Conservation (phyloP, 2,329 filamentous ascomycete species). For the Aspergillus neoniger region DNA sequence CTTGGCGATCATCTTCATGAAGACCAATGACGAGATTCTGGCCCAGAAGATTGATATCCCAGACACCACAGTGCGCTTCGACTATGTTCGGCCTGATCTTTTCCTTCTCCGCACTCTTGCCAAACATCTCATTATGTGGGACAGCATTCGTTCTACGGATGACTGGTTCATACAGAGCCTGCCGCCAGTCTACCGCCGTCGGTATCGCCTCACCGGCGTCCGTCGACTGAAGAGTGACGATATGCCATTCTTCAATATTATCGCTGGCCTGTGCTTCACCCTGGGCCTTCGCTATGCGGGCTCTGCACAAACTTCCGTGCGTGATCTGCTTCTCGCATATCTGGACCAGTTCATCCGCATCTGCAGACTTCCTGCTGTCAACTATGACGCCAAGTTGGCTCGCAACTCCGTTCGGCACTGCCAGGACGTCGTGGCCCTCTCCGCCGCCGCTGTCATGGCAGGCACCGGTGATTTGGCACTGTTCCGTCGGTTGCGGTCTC, state of each 20-base stretch:
- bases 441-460: slow-evolving; percentile 87
- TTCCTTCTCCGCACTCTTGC: slow-evolving; percentile 87
- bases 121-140: slow-evolving; percentile 92
- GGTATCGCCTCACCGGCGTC: slow-evolving; percentile 62
- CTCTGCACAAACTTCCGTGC: slow-evolving; percentile 67
- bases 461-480: slow-evolving; percentile 87
- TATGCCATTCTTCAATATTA: slow-evolving; percentile 88
- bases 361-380: slow-evolving; percentile 61
- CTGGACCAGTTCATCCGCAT: slow-evolving; percentile 84
- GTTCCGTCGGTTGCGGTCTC: slow-evolving; percentile 78
- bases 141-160: slow-evolving; percentile 70
- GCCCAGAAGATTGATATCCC: slow-evolving; percentile 93
- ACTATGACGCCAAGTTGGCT: slow-evolving; percentile 83
- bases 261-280: slow-evolving; percentile 82
- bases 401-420: slow-evolving; percentile 85
- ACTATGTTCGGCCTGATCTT: slow-evolving; percentile 91
- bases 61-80: slow-evolving; percentile 85
- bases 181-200: slow-evolving; percentile 66
- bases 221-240: slow-evolving; percentile 73
- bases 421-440: slow-evolving; percentile 81
- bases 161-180: slow-evolving; percentile 76
- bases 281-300: slow-evolving; percentile 74
- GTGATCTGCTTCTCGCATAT: slow-evolving; percentile 80
- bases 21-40: slow-evolving; percentile 83
- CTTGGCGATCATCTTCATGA: slow-evolving; percentile 92